Evolutionary conservation across 768 basidiomycete species (phyloP).

Genomic region (Botryobasidium botryosum): DNA sequence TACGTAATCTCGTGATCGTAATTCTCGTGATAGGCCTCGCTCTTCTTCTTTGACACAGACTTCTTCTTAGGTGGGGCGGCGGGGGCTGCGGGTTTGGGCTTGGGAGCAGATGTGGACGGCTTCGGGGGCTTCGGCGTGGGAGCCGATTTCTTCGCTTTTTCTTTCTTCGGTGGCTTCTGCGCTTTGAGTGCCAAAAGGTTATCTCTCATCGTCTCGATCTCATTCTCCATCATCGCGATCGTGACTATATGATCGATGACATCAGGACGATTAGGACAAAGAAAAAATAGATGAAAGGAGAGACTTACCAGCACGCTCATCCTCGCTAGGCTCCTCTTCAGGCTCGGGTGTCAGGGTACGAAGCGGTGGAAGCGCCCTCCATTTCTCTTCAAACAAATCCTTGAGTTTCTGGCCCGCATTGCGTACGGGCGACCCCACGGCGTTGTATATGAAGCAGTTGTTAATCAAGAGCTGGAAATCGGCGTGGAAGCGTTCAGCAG

Average conservation of each 20-base stretch:
- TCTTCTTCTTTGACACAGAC: neutral
- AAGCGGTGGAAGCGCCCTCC: conserved; percentile 51
- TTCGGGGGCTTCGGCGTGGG: neutral
- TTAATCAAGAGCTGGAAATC: conserved; percentile 92
- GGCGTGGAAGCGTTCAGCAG: conserved; percentile 64
- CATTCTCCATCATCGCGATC: too few species aligned
- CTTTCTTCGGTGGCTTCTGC: conserved; percentile 31
- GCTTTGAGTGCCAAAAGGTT: too few species aligned
- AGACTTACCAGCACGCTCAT: neutral
- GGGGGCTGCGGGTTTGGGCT: conserved; percentile 28
- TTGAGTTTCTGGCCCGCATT: conserved; percentile 71
- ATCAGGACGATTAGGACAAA: too few species aligned
- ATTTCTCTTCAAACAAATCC: conserved; percentile 82
- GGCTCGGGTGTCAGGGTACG: neutral
- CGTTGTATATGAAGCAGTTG: conserved; percentile 89
- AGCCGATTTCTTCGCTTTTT: neutral
- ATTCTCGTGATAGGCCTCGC: neutral
- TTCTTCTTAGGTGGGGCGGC: conserved; percentile 21
- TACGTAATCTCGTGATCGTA: neutral
- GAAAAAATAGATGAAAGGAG: too few species aligned
- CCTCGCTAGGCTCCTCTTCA: conserved; percentile 15
- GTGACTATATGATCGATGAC: too few species aligned
- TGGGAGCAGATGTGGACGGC: conserved; percentile 29
- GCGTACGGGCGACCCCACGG: conserved; percentile 71
- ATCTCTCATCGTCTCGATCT: too few species aligned